Evolutionary conservation across 306 rosid species (phyloP).

Genomic region (Cucurbita maxima): DNA sequence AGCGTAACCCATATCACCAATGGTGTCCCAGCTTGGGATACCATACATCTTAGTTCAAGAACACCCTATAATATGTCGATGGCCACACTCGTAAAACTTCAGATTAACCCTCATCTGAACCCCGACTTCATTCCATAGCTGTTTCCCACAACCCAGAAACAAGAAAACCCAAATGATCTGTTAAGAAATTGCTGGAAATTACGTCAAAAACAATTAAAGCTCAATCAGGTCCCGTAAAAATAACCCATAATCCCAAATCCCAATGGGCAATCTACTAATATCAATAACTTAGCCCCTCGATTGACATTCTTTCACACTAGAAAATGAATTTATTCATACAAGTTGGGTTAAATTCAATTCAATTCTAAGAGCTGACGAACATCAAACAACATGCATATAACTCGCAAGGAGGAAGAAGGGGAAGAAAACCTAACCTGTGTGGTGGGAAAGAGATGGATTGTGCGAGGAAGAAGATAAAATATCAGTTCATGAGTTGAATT

Average conservation of each 20-base stretch:
- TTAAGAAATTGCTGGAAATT: background rate
- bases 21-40: constrained; percentile 14
- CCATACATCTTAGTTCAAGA: constrained; percentile 33
- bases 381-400: background rate
- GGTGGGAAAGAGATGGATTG: background rate
- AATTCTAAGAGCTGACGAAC: background rate
- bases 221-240: background rate
- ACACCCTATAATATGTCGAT: constrained; percentile 7
- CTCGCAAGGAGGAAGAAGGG: background rate
- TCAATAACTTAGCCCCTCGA: background rate
- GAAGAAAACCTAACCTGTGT: constrained; percentile 4
- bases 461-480: background rate
- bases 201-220: background rate
- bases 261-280: background rate
- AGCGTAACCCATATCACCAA: constrained; percentile 68
- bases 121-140: background rate
- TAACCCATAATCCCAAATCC: background rate
- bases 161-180: background rate
- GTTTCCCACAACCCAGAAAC: constrained; percentile 6
- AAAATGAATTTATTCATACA: background rate
- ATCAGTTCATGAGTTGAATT: background rate
- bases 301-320: background rate
- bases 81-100: constrained; percentile 13
- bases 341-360: background rate
- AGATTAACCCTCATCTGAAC: constrained; percentile 23